Base-by-base conservation (phyloP, 257 asterid species). In the Solanum pinnatisectum region DNA sequence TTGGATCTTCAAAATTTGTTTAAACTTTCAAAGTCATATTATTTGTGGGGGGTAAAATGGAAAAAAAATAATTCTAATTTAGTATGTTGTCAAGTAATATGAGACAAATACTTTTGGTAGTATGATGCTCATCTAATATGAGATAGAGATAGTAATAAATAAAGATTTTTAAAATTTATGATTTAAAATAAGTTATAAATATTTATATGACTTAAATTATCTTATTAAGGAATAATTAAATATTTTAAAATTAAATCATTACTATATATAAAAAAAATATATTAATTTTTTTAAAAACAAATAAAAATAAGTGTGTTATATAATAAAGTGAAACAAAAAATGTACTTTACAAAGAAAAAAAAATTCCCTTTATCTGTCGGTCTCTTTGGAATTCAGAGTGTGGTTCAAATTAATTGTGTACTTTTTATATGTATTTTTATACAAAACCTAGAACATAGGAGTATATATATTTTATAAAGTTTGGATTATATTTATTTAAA, bases 211-310 rank as follows among this genome's bases (percentile, higher is more conserved):
- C 0, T 16, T 15, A 2, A 52, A 1, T 16, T 16, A 6, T 6
- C 10, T 15, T 49, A 13, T 46, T 44, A 44, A 12, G 5, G 11
- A 42, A 42, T 42, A 42, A 42, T 42, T 42, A 42, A 42, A 42
- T 42, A 42, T 42, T 11, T 42, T 42, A 10, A 42, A 13, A 42
- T 12, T 44, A 44, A 44, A 44, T 44, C 5, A 44, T 44, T 44
- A 44, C 5, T 42, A 44, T 11, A 44, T 44, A 42, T 44, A 12
- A 16, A 16, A 16, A 16, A 52, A 16, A 52, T 52, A 56, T 56
- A 46, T 0, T 46, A 14, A 1, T 4, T 59, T 56, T 56, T 6
- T 22, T 0, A 1, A 22, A 23, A 22, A 0, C 6, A 0, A 60
- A 60, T 60, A 8, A 22, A 22, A 4, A 18, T 7, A 59, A 60